Conservation (phyloP, 2,329 filamentous ascomycete species). For the Biscogniauxia sp. region DNA sequence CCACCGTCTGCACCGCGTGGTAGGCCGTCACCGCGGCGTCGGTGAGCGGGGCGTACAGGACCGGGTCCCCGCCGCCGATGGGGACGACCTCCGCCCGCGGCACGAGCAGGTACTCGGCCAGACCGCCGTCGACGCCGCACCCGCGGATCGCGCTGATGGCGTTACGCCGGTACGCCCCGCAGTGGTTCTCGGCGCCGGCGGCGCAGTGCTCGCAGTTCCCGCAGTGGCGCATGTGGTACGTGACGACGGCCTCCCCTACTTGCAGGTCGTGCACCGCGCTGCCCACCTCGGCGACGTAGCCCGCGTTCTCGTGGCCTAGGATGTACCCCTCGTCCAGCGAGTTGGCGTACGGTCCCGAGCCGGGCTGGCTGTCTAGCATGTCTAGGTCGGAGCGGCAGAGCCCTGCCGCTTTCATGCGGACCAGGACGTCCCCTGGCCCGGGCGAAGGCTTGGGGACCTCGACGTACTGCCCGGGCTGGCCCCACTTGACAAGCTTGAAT, state of each 20-base stretch:
- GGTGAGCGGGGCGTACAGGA: conserved; percentile 17
- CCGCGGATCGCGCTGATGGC: conserved; percentile 18
- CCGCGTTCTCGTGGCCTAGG: conserved; percentile 21
- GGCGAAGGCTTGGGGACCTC: conserved; percentile 15
- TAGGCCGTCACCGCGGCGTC: conserved; percentile 19
- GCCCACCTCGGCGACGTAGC: conserved; percentile 14
- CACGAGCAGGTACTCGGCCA: conserved; percentile 17
- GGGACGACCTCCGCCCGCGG: conserved; percentile 18
- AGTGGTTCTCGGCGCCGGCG: conserved; percentile 17
- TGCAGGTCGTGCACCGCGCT: conserved; percentile 12
- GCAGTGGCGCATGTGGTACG: conserved; percentile 21
- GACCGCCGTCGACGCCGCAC: conserved; percentile 16
- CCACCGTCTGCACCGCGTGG: conserved; percentile 10
- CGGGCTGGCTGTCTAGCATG: conserved; percentile 21
- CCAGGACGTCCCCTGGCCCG: conserved; percentile 17
- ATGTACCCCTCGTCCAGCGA: conserved; percentile 17
- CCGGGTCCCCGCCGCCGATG: conserved; percentile 14
- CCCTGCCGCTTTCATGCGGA: conserved; percentile 21
- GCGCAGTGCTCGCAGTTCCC: conserved; percentile 20
- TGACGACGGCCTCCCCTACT: conserved; percentile 18
- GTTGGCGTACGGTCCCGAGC: conserved; percentile 19
- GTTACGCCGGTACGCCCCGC: conserved; percentile 16
- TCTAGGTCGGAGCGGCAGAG: conserved; percentile 21
- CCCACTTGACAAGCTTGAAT: conserved; percentile 20
- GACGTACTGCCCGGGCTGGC: conserved; percentile 18